Conservation (phyloP, 768 basidiomycete genomes). For the Phlebiopsis gigantea region DNA sequence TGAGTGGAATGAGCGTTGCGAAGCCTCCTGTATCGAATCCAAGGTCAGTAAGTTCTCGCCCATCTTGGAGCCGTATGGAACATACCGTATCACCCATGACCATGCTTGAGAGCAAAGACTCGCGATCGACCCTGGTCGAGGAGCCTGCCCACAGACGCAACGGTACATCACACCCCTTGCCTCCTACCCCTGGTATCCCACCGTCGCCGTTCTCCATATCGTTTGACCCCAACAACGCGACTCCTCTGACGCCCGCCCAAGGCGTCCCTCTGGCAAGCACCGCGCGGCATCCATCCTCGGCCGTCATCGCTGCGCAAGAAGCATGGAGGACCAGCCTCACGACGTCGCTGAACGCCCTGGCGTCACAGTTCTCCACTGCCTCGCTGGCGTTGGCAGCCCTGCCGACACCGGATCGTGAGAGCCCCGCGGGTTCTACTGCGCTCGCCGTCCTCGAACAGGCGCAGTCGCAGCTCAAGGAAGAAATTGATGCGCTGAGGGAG, state of each 20-base stretch:
- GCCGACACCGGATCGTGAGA: slow-evolving; percentile 16
- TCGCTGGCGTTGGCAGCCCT: slow-evolving; percentile 31
- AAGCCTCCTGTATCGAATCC: neutral
- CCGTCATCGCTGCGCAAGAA: neutral
- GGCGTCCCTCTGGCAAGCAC: neutral
- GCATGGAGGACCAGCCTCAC: slow-evolving; percentile 31
- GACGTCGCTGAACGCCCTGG: slow-evolving; percentile 34
- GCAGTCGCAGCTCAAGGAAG: slow-evolving; percentile 28
- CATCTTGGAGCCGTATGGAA: neutral
- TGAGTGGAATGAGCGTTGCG: neutral
- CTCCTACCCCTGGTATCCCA: slow-evolving; percentile 5
- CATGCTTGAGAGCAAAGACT: slow-evolving; percentile 23
- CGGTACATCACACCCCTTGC: slow-evolving; percentile 1
- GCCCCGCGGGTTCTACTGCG: neutral
- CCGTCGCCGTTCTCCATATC: slow-evolving; percentile 19
- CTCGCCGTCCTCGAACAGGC: slow-evolving; percentile 29
- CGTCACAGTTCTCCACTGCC: slow-evolving; percentile 36
- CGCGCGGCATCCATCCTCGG: neutral
- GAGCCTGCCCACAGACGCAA: neutral
- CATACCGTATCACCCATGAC: neutral
- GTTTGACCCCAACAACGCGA: slow-evolving; percentile 19
- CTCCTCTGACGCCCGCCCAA: slow-evolving; percentile 7
- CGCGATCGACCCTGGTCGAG: slow-evolving; percentile 18
- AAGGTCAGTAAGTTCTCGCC: neutral
- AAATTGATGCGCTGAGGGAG: slow-evolving; percentile 27